These are phyloP conservation scores for Fonsecaea erecta DNA, from an alignment of 2,329 filamentous ascomycete species.

Conservation along the genomic window DNA sequence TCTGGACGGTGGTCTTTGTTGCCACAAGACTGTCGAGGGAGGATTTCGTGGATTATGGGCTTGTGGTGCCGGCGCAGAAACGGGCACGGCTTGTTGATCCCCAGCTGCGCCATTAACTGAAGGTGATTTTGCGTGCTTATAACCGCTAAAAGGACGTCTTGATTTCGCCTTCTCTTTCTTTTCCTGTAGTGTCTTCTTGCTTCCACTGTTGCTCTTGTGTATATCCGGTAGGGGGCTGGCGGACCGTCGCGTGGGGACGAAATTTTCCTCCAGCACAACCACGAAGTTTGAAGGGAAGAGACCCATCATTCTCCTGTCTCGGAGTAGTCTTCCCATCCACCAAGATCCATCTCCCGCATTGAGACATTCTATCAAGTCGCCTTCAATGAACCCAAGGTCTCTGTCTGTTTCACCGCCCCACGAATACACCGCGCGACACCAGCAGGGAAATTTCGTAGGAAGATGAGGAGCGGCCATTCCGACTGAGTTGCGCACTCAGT, in stretches of 20 bases:
- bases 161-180: conserved; percentile 64
- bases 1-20: conserved; percentile 44
- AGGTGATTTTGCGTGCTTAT: conserved; percentile 55
- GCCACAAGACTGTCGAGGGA: conserved; percentile 46
- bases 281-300: conserved; percentile 98
- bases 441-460: conserved; percentile 83
- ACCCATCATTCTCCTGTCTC: conserved; percentile 88
- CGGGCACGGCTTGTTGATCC: conserved; percentile 21
- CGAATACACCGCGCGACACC: conserved; percentile 88
- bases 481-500: neutral
- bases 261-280: conserved; percentile 81
- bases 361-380: conserved; percentile 95
- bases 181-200: conserved; percentile 33
- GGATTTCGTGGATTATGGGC: conserved; percentile 42
- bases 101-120: conserved; percentile 38
- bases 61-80: conserved; percentile 36
- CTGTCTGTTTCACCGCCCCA: conserved; percentile 95
- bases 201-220: conserved; percentile 51
- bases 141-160: conserved; percentile 68
- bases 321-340: conserved; percentile 93
- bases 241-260: conserved; percentile 67
- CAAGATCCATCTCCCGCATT: conserved; percentile 97
- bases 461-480: conserved; percentile 53
- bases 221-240: conserved; percentile 58
- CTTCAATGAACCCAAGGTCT: conserved; percentile 95